Evolutionary conservation across 345 rosid genomes (phyloP).

Genomic region (Eucalyptus melliodora): DNA sequence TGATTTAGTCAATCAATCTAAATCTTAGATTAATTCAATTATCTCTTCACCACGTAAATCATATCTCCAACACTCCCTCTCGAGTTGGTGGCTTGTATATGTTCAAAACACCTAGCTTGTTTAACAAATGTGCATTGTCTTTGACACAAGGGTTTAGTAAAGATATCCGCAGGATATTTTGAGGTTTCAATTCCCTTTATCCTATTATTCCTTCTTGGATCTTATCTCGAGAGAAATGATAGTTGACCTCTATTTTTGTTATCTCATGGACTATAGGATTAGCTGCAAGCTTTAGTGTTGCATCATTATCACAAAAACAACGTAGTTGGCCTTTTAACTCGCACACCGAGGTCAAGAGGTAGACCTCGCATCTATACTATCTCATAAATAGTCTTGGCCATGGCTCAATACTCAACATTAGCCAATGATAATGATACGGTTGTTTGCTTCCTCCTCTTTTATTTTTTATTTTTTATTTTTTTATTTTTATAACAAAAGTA

Average conservation of each 20-base stretch:
- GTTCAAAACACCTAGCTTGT: neutral
- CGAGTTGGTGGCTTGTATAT: neutral
- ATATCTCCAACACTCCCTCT: neutral
- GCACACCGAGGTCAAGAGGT: neutral
- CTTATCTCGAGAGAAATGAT: neutral
- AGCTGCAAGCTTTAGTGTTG: neutral
- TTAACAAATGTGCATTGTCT: neutral
- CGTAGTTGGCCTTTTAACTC: neutral
- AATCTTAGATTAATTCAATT: too few species aligned
- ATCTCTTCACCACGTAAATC: too few species aligned
- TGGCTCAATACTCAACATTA: too few species aligned
- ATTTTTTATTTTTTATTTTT: too few species aligned
- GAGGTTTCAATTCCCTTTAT: neutral
- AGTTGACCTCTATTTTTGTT: too few species aligned
- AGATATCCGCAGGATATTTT: rapidly evolving
- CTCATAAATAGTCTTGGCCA: neutral
- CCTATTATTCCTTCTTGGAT: neutral
- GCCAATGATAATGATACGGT: neutral
- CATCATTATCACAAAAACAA: neutral
- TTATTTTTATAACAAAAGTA: too few species aligned
- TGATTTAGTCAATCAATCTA: neutral
- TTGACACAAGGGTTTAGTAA: neutral
- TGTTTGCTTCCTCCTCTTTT: neutral
- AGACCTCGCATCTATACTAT: neutral
- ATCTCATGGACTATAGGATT: neutral